Base-by-base conservation (phyloP, 1,284 basidiomycete species). In the Takashimella tepidaria region DNA sequence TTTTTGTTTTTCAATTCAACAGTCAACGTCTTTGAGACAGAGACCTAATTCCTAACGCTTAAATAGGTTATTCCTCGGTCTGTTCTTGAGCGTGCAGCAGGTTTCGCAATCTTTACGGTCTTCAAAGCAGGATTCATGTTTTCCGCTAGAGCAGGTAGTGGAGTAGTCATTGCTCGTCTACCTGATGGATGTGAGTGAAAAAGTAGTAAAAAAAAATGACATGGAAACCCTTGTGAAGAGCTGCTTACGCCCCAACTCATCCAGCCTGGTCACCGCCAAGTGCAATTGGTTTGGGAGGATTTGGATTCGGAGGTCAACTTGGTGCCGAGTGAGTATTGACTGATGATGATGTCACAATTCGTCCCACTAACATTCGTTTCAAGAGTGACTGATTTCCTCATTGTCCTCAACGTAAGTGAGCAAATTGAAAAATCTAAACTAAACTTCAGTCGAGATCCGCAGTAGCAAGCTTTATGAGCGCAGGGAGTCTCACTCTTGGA, bases 281-380 rank as follows among this genome's bases (percentile, higher is more conserved):
- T 67, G 96, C 93, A 0, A 95, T 98, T 51, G 93, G 92, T 20
- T 86, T 92, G n/a, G 95, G 89, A 11, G 95, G 95, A 0, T 74
- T 97, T 11, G 95, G 95, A 3, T 81, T 97, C 31, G 92, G 92
- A 44, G 84, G 86, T 16, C 93, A 81, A 60, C 72, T 69, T 12
- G 80, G 80, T 20, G 79, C 77, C 1, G 79, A 81, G 70, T 76
- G 74, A 61, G 77, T 67, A 16, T 26, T 21, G 5, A 3, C 11
- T 31, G 22, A 41, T 50, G 47, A 13, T 23, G n/a, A 2, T 23
- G 24, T 41, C 12, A 40, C 12, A 20, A 46, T 62, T 54, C 79
- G 81, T 23, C 88, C 87, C 19, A 88, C 89, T 54, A 89, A 93
- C 49, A 31, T 41, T 40, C 49, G 23, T 25, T 1, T 2, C 5